Percentiles rank a stretch among this genome's conserved stretches.
Conservation (phyloP, 2,329 filamentous ascomycete species). For the Ophiostoma sp. region DNA sequence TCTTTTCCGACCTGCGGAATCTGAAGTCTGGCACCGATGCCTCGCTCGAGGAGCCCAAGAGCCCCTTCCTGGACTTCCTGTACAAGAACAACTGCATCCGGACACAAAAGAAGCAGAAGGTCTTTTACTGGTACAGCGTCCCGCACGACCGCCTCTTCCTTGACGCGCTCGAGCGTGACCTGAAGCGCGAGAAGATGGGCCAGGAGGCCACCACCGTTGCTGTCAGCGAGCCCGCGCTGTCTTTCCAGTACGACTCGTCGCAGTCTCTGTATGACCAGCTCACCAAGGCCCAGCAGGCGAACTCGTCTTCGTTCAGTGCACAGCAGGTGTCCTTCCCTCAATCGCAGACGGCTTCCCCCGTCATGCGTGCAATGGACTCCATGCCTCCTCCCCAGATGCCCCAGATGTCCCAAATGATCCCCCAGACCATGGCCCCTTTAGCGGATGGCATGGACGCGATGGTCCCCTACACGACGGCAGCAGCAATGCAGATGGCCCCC, state of each 20-base stretch:
- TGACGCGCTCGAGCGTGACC: conserved; percentile 91
- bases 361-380: conserved; percentile 85
- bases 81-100: conserved; percentile 99
- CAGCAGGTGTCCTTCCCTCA: conserved; percentile 68
- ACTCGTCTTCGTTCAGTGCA: conserved; percentile 92
- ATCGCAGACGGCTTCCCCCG: conserved; percentile 82
- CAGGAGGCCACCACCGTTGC: conserved; percentile 97
- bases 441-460: conserved; percentile 70
- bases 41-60: conserved; percentile 97
- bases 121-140: conserved; percentile 99
- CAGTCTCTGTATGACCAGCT: conserved; percentile 99
- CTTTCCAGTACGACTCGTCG: conserved; percentile 98
- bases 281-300: conserved; percentile 98
- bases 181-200: conserved; percentile 99
- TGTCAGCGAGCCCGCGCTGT: conserved; percentile 93
- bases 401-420: conserved; percentile 55
- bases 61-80: conserved; percentile 94
- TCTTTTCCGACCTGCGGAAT: conserved; percentile 97
- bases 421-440: conserved; percentile 56
- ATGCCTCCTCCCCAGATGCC: conserved; percentile 75
- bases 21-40: conserved; percentile 98
- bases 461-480: conserved; percentile 57
- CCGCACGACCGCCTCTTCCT: conserved; percentile 97
- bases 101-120: conserved; percentile 99
- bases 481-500: conserved; percentile 68